phyloP scores from a whole-genome alignment of 2,329 filamentous ascomycete genomes.

The Alternaria conjuncta region DNA sequence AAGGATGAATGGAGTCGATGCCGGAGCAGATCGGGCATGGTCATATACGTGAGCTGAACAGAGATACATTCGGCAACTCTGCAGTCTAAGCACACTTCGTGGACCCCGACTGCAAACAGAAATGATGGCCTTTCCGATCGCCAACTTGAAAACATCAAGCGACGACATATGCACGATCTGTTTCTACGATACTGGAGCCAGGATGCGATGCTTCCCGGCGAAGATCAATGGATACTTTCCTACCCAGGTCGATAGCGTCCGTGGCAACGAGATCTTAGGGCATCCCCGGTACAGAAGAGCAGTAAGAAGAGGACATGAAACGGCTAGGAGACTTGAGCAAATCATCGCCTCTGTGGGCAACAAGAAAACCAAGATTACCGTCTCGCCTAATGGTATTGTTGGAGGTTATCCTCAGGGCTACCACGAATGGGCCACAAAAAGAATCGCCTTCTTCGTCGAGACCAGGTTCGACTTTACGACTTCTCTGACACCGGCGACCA shows the following conservation, averaged over 20 bases:
- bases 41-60: neutral
- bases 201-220: neutral
- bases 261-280: no score
- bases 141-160: neutral
- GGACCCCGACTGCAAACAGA: neutral
- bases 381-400: neutral
- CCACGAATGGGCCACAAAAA: neutral
- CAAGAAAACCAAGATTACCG: neutral
- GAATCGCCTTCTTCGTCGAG: neutral
- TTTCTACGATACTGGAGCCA: neutral
- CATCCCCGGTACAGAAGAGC: neutral
- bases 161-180: neutral
- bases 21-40: neutral
- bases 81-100: neutral
- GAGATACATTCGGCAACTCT: neutral
- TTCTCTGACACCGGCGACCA: neutral
- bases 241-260: neutral
- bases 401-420: rapidly evolving
- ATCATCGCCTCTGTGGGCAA: neutral
- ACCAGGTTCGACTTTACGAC: neutral
- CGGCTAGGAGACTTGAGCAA: neutral
- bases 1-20: neutral
- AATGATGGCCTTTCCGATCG: neutral
- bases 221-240: rapidly evolving
- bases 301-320: neutral